These are phyloP conservation scores for Angophora floribunda DNA, from an alignment of 345 rosid species.

Conservation along the genomic window DNA sequence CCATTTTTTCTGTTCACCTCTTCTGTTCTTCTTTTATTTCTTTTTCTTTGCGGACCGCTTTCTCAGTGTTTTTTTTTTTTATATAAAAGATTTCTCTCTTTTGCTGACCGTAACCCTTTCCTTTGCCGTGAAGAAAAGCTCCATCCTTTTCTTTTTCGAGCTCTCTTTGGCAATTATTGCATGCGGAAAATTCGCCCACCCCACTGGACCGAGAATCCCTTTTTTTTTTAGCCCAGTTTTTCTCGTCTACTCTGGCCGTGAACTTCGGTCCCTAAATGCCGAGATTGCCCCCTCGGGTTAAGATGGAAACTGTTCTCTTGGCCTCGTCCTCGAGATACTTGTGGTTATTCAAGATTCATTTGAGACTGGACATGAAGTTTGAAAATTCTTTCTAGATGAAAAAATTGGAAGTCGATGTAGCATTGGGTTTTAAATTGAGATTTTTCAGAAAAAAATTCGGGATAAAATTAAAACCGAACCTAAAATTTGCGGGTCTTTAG, in stretches of 20 bases:
- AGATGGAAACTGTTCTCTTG: not conserved
- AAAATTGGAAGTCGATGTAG: too few relatives aligned
- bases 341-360: accelerated
- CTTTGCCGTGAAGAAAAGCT: not conserved
- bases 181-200: not conserved
- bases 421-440: too few relatives aligned
- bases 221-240: not conserved
- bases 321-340: accelerated
- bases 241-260: not conserved
- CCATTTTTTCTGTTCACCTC: too few relatives aligned
- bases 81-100: not conserved
- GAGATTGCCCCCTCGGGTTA: not conserved
- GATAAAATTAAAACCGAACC: too few relatives aligned
- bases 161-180: not conserved
- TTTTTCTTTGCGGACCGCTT: too few relatives aligned
- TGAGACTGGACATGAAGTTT: not conserved
- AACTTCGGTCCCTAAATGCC: accelerated
- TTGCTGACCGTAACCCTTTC: not conserved
- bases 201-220: accelerated
- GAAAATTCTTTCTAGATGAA: too few relatives aligned
- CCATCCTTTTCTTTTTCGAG: too few relatives aligned
- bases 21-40: not conserved
- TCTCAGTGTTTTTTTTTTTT: too few relatives aligned
- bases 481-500: too few relatives aligned
- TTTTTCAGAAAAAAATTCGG: too few relatives aligned